Conservation (phyloP, 2,329 filamentous ascomycete species). For the Cordyceps tenuipes region DNA sequence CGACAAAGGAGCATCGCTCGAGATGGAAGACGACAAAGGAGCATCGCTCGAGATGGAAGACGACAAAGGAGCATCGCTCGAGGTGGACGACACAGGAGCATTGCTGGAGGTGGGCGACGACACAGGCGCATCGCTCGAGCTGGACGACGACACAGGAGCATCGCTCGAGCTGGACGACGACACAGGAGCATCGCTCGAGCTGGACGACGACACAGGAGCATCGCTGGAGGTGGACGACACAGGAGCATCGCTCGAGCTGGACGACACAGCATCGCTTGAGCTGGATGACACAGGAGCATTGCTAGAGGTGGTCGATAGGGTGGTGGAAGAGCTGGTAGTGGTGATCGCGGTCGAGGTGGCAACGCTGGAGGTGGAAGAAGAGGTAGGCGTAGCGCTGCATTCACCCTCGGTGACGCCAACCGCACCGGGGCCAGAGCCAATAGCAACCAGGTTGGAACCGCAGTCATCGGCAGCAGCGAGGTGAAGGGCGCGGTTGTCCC, state of each 20-base stretch:
- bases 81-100: neutral
- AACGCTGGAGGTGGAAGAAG: neutral
- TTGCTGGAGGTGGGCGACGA: neutral
- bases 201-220: neutral
- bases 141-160: neutral
- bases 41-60: neutral
- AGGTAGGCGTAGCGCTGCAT: slow-evolving; percentile 16
- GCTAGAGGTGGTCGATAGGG: neutral
- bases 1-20: neutral
- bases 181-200: neutral
- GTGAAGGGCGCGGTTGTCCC: slow-evolving; percentile 31
- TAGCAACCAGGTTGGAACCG: slow-evolving; percentile 28
- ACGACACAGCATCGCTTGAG: neutral
- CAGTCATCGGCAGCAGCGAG: slow-evolving; percentile 31
- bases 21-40: neutral
- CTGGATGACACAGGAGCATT: neutral
- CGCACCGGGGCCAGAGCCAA: slow-evolving; percentile 31
- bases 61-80: neutral
- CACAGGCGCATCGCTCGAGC: neutral
- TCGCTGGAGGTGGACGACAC: neutral
- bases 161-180: neutral
- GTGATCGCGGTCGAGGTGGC: neutral
- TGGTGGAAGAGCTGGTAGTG: neutral
- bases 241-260: neutral
- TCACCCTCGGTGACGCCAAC: slow-evolving; percentile 25